These are phyloP conservation scores for Epichloe sylvatica DNA, from an alignment of 2,329 filamentous ascomycete species.

Conservation along the genomic window DNA sequence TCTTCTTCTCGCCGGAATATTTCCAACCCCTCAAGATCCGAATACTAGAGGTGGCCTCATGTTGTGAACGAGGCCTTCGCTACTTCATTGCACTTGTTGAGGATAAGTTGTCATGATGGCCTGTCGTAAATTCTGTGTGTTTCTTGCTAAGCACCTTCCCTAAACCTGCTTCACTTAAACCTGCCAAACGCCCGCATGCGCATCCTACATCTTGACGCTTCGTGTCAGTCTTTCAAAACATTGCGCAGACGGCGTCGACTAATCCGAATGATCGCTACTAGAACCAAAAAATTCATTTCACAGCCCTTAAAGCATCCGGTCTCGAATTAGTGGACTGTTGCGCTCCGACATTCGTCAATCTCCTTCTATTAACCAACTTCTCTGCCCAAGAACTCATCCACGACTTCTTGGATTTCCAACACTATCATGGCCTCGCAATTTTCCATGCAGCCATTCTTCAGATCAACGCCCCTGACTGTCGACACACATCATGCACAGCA, in stretches of 20 bases:
- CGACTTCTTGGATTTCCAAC: background rate
- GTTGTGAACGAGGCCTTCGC: background rate
- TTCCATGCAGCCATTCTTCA: constrained; percentile 37
- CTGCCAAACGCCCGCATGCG: background rate
- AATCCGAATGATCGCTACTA: background rate
- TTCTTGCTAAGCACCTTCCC: background rate
- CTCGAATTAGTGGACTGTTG: background rate
- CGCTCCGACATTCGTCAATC: background rate
- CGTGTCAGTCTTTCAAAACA: background rate
- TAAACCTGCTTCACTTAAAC: background rate
- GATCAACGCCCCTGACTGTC: constrained; percentile 35
- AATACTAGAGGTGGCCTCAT: background rate
- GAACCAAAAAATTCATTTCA: background rate
- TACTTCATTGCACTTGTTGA: background rate
- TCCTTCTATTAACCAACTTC: background rate
- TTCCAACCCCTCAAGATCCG: background rate
- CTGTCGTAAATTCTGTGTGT: no score
- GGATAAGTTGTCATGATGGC: no score
- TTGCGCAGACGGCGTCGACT: background rate
- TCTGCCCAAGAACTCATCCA: background rate
- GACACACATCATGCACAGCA: constrained; percentile 36
- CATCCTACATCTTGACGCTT: background rate
- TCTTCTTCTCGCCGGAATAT: background rate
- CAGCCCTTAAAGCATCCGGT: background rate
- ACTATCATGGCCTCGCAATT: constrained; percentile 37